Base-by-base conservation (phyloP, 495 filamentous ascomycete genomes). In the Xylaria venustula region DNA sequence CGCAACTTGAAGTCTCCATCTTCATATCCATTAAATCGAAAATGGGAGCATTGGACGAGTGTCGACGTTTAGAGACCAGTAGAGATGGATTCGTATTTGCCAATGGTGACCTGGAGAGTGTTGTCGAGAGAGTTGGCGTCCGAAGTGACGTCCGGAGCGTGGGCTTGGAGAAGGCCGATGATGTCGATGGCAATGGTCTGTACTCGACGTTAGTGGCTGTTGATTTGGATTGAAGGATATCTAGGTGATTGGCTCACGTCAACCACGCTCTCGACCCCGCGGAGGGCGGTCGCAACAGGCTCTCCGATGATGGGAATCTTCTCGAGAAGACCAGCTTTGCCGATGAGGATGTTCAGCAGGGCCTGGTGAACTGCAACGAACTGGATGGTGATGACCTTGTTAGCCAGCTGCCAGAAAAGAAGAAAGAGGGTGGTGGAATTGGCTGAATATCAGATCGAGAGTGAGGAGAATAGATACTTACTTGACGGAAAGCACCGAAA, bases 321-420 rank as follows among this genome's bases (percentile, higher is more conserved):
- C 0, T 11, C 23, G 23, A 72, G 46, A 11, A 71, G 2, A 2
- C 65, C 64, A 26, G 65, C 62, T 45, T 72, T 74, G 32, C 67
- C 66, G 17, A 74, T 74, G 22, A 74, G 47, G 46, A 72, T 72
- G 56, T 72, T 70, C 7, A 73, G 60, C 8, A 73, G 65, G 2
- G 14, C 42, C 62, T 72, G 71, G 49, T 72, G 63, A 34, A 74
- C 65, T 12, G 46, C 37, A 44, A 72, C 69, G 46, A 73, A 73
- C 69, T 72, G 2, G 25, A 11, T 9, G 25, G 2, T 28, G 1
- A 7, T 8, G 2, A 19, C 1, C 12, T 15, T 9, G 50, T 54
- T 54, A 54, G 36, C 23, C 14, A 8, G 26, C 6, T 6, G 32
- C 3, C 6, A 53, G 25, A 40, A 6, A 30, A 51, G 12, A 7